Conservation (phyloP, 2,329 filamentous ascomycete species). For the Rutstroemia sp. region DNA sequence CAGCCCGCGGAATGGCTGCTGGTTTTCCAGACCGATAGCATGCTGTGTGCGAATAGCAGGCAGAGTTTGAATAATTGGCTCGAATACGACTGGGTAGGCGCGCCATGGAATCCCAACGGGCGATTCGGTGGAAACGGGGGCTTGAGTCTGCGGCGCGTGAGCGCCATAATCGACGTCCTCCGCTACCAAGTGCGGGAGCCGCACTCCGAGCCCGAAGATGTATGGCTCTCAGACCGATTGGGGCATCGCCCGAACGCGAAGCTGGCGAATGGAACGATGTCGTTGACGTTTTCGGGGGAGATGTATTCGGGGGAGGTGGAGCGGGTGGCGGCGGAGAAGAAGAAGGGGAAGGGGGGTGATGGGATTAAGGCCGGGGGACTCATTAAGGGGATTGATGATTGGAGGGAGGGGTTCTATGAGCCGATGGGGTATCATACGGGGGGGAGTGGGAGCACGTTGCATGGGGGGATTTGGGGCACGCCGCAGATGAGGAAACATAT, state of each 20-base stretch:
- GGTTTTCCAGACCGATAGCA: conserved; percentile 47
- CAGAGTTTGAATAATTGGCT: conserved; percentile 16
- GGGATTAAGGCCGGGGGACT: conserved; percentile 21
- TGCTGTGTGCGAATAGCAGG: conserved; percentile 41
- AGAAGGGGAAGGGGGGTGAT: conserved; percentile 17
- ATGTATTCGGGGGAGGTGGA: conserved; percentile 33
- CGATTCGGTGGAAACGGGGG: conserved; percentile 30
- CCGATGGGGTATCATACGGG: conserved; percentile 54
- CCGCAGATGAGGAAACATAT: conserved; percentile 41
- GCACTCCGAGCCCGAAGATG: conserved; percentile 44
- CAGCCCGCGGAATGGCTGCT: conserved; percentile 44
- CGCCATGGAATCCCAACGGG: conserved; percentile 27
- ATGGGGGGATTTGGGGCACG: conserved; percentile 41
- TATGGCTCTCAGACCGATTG: conserved; percentile 47
- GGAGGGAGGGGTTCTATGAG: conserved; percentile 45
- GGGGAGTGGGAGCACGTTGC: conserved; percentile 39
- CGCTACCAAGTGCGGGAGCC: conserved; percentile 38
- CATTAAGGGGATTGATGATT: conserved; percentile 40
- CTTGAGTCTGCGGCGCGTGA: conserved; percentile 43
- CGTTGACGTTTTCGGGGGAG: conserved; percentile 44
- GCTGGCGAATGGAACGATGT: conserved; percentile 44
- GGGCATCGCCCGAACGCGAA: conserved; percentile 40
- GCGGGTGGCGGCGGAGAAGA: conserved; percentile 17
- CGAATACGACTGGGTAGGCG: conserved; percentile 29
- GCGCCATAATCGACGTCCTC: conserved; percentile 45